These are phyloP conservation scores for Herpetospermum pedunculosum DNA, from an alignment of 306 rosid species.

Conservation along the genomic window DNA sequence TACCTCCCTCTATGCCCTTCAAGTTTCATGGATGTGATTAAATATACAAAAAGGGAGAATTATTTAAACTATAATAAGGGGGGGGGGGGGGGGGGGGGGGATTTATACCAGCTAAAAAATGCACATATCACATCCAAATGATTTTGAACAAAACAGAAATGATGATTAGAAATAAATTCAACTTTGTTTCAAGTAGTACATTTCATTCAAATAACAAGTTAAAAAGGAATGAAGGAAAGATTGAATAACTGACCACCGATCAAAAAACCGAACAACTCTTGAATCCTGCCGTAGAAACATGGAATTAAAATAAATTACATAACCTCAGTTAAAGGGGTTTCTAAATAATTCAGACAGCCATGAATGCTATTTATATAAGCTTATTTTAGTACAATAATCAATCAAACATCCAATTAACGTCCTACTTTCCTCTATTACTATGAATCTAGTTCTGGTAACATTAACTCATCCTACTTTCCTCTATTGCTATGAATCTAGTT, in stretches of 20 bases:
- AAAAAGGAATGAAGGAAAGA: constrained; percentile 5
- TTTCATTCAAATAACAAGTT: neutral
- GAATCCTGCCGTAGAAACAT: constrained; percentile 54
- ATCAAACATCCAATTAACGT: neutral
- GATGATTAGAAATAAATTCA: neutral
- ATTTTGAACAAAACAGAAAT: neutral
- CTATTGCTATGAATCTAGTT: no score
- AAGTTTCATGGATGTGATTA: neutral
- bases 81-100: no score
- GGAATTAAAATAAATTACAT: constrained; percentile 3
- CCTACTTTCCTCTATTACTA: neutral
- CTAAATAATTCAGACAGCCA: neutral
- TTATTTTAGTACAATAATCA: neutral
- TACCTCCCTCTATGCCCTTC: neutral
- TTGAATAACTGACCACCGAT: constrained; percentile 64
- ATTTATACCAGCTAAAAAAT: no score
- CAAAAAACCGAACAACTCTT: constrained; percentile 83
- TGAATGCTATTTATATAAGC: neutral
- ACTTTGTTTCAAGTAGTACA: neutral
- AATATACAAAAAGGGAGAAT: neutral
- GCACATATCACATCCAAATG: no score
- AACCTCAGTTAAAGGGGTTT: neutral
- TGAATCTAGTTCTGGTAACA: neutral
- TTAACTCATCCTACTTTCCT: no score
- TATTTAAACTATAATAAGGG: no score